Evolutionary conservation across 768 basidiomycete species (phyloP).

Genomic region (Rhodotorula taiwanensis): DNA sequence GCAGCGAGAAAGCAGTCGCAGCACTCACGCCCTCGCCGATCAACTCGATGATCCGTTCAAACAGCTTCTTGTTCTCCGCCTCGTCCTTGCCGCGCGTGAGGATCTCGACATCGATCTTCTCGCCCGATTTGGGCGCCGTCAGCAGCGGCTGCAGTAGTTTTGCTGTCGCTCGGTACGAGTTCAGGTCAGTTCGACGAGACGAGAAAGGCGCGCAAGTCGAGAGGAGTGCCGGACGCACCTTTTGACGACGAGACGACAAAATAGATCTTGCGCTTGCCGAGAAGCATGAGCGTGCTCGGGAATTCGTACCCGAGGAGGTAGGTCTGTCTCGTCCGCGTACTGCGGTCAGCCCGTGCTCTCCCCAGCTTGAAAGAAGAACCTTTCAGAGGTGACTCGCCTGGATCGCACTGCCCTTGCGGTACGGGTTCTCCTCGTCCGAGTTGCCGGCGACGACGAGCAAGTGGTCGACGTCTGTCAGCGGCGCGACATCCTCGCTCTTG

Average conservation of each 20-base stretch:
- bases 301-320: slow-evolving; percentile 98
- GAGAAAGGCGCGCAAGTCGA: too few species aligned
- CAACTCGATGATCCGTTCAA: slow-evolving; percentile 30
- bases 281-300: slow-evolving; percentile 81
- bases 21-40: slow-evolving; percentile 30
- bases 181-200: neutral
- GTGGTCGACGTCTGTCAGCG: slow-evolving; percentile 42
- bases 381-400: slow-evolving; percentile 56
- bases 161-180: slow-evolving; percentile 8
- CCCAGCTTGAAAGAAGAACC: neutral
- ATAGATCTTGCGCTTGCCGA: slow-evolving; percentile 63
- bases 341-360: neutral
- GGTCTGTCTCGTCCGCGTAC: slow-evolving; percentile 55
- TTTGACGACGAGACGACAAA: slow-evolving; percentile 68
- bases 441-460: slow-evolving; percentile 47
- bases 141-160: slow-evolving; percentile 32
- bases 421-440: slow-evolving; percentile 71
- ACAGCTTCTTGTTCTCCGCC: slow-evolving; percentile 40
- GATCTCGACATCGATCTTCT: slow-evolving; percentile 60
- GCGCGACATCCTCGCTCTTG: slow-evolving; percentile 38
- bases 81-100: slow-evolving; percentile 49
- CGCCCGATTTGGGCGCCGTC: neutral
- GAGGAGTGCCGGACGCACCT: slow-evolving; percentile 7
- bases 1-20: too few species aligned
- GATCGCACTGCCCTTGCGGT: slow-evolving; percentile 81